A percentile compares a stretch with the other conserved stretches of the same genome.
These are phyloP conservation scores for Diaporthe helianthi DNA, from an alignment of 2,329 filamentous ascomycete genomes.

Conservation along the genomic window DNA sequence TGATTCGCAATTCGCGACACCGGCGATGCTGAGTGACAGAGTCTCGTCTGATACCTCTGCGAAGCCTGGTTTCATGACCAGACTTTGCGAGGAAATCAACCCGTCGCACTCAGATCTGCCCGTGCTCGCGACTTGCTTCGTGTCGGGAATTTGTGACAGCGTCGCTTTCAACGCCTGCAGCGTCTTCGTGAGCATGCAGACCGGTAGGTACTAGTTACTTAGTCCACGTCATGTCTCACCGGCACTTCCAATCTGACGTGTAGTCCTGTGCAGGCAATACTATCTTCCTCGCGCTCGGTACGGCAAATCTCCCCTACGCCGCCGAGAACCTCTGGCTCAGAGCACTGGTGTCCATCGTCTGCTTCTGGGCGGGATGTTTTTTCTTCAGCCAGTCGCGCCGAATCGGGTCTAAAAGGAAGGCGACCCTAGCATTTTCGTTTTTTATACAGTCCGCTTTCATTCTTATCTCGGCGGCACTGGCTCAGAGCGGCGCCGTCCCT, in stretches of 20 bases:
- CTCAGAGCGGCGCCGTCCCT: conserved; percentile 54
- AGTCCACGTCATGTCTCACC: neutral
- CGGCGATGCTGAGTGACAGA: conserved; percentile 20
- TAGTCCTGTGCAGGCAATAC: conserved; percentile 62
- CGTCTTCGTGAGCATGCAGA: conserved; percentile 52
- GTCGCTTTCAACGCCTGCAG: conserved; percentile 49
- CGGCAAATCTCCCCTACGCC: conserved; percentile 56
- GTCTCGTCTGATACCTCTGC: conserved; percentile 26
- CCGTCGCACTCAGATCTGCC: conserved; percentile 43
- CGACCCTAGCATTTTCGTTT: conserved; percentile 55
- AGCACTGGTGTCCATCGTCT: conserved; percentile 53
- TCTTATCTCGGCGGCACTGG: conserved; percentile 58
- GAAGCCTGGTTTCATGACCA: conserved; percentile 15
- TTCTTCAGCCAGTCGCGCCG: conserved; percentile 47
- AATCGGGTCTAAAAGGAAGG: conserved; percentile 36
- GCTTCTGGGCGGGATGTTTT: conserved; percentile 62
- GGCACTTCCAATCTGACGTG: neutral
- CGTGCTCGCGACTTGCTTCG: conserved; percentile 48
- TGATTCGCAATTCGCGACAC: conserved; percentile 15
- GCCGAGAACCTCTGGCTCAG: conserved; percentile 52
- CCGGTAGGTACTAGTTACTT: conserved; percentile 37
- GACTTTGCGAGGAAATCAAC: conserved; percentile 37
- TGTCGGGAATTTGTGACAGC: conserved; percentile 50
- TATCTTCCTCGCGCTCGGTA: conserved; percentile 67
- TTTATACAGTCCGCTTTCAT: conserved; percentile 59